These are phyloP conservation scores for Hemileia vastatrix DNA, from an alignment of 1,284 basidiomycete genomes.

Conservation along the genomic window DNA sequence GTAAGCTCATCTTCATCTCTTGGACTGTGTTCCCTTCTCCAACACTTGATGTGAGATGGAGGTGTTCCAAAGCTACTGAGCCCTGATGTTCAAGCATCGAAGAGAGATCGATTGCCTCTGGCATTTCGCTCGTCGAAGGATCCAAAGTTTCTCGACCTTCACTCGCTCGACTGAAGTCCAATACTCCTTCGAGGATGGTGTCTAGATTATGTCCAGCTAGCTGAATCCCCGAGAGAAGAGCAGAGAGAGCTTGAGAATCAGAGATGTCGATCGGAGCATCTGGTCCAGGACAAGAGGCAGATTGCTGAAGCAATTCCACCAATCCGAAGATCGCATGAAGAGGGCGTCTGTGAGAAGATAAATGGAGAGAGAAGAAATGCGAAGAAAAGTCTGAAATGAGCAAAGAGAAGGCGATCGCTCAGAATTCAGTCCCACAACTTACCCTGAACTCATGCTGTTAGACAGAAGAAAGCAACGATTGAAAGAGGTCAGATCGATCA, in stretches of 20 bases:
- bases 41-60: slow-evolving; percentile 31
- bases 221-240: slow-evolving; percentile 30
- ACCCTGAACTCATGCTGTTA: background rate
- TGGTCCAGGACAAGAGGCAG: slow-evolving; percentile 23
- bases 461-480: too few relatives aligned
- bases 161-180: slow-evolving; percentile 26
- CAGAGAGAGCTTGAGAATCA: slow-evolving; percentile 28
- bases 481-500: too few relatives aligned
- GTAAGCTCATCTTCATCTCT: slow-evolving; percentile 26
- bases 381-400: background rate
- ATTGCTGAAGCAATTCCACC: slow-evolving; percentile 31
- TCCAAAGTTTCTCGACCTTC: slow-evolving; percentile 4
- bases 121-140: slow-evolving; percentile 27
- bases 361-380: background rate
- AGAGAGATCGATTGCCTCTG: background rate
- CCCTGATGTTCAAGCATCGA: slow-evolving; percentile 22
- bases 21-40: slow-evolving; percentile 31
- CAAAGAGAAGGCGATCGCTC: background rate
- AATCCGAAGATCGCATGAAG: slow-evolving; percentile 35
- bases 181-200: slow-evolving; percentile 34
- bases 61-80: slow-evolving; percentile 23
- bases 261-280: slow-evolving; percentile 27
- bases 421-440: background rate
- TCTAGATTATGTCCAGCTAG: slow-evolving; percentile 31
- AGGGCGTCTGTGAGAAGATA: slow-evolving; percentile 27